Evolutionary conservation across 225 moss, liverwort and hornwort genomes (phyloP).

Genomic region (Bryum argenteum): DNA sequence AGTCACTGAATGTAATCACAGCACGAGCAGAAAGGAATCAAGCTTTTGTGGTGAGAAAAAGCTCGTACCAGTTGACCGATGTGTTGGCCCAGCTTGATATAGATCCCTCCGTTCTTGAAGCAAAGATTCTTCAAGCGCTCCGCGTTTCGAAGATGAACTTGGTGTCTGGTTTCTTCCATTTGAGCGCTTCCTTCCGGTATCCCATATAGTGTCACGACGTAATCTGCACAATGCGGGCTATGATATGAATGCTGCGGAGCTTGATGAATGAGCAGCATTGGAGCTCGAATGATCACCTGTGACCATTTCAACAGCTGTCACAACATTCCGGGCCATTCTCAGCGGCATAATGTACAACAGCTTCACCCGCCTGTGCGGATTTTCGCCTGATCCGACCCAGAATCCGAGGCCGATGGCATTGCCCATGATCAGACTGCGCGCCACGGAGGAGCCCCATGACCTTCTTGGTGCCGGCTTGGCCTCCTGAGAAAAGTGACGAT

Average conservation of each 20-base stretch:
- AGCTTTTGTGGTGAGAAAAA: background rate
- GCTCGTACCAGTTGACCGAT: constrained; percentile 66
- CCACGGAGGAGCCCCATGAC: constrained; percentile 30
- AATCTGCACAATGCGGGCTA: constrained; percentile 36
- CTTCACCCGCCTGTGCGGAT: constrained; percentile 38
- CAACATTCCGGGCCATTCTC: constrained; percentile 45
- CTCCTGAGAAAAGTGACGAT: constrained; percentile 13
- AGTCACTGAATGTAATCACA: background rate
- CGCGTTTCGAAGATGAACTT: constrained; percentile 68
- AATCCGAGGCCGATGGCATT: constrained; percentile 35
- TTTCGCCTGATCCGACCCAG: constrained; percentile 42
- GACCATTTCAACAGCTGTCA: constrained; percentile 43
- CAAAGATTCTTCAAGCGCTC: constrained; percentile 63
- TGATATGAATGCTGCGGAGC: too few relatives aligned
- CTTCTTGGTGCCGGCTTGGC: constrained; percentile 13
- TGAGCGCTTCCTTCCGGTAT: constrained; percentile 52
- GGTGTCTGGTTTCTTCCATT: constrained; percentile 53
- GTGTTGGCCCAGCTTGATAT: constrained; percentile 77
- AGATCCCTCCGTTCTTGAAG: constrained; percentile 76
- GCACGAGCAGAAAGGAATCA: background rate
- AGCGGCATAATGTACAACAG: constrained; percentile 41
- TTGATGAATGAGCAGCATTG: background rate
- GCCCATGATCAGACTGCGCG: constrained; percentile 27
- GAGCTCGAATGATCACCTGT: constrained; percentile 32
- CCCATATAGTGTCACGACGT: constrained; percentile 53